phyloP scores from a whole-genome alignment of 495 filamentous ascomycete species.

The Neurospora sp. region DNA sequence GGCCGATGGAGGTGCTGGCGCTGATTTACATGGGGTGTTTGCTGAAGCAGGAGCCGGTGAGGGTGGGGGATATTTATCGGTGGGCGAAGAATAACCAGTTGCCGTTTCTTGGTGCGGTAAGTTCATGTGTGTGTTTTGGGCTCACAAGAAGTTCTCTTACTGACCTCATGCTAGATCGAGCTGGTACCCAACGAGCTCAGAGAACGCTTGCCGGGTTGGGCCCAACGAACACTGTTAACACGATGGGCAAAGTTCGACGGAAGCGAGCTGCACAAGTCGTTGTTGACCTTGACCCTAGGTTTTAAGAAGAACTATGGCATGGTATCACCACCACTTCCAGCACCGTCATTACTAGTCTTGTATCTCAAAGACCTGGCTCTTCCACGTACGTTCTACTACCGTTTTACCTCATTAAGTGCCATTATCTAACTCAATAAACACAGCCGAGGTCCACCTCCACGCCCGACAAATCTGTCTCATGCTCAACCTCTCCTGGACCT shows the following conservation, averaged over 20 bases:
- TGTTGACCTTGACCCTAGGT: conserved; percentile 49
- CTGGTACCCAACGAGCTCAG: conserved; percentile 57
- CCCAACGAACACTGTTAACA: conserved; percentile 43
- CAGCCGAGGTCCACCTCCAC: conserved; percentile 52
- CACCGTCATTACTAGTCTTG: conserved; percentile 52
- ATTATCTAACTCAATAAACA: conserved; percentile 1
- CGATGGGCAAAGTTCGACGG: conserved; percentile 35
- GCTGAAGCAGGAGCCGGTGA: conserved; percentile 30
- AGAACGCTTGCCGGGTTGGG: conserved; percentile 50
- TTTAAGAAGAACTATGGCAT: conserved; percentile 60
- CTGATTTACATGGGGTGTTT: conserved; percentile 37
- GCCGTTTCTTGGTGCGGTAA: conserved; percentile 30
- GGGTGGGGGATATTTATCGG: conserved; percentile 32
- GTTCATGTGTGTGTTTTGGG: neutral
- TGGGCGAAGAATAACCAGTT: conserved; percentile 34
- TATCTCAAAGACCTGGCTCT: conserved; percentile 66
- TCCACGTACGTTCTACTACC: conserved; percentile 50
- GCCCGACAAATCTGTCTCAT: conserved; percentile 48
- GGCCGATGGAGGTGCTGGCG: conserved; percentile 30
- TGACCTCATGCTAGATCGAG: conserved; percentile 19
- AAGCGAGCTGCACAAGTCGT: conserved; percentile 51
- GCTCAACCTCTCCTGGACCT: conserved; percentile 47
- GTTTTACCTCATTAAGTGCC: neutral
- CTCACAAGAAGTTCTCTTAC: neutral
- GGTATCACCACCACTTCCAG: conserved; percentile 61